Base-by-base conservation (phyloP, 192 early-diverging fungal genomes). In the Spizellomyces sp. region DNA sequence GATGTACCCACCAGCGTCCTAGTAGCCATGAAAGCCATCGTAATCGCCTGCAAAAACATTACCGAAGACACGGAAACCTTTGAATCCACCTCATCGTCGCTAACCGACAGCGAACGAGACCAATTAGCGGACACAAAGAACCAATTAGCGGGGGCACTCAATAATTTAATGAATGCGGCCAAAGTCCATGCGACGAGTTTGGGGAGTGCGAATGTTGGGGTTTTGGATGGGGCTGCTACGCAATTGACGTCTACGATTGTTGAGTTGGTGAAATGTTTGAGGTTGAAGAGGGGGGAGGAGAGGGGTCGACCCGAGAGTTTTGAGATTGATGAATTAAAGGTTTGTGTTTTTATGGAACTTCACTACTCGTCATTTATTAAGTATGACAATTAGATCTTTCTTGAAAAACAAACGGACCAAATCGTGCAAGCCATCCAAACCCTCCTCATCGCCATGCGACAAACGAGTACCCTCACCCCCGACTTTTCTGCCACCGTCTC, bases 1-100 rank as follows among this genome's bases (percentile, higher is more conserved):
- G 89, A 92, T 17, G 80, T 84, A 45, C 87, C 91, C 43, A 80
- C 93, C 2, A 75, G 73, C 41, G 93, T 96, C 0, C 75, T 98
- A 46, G 80, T 90, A 42, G 86, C 93, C n/a, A 94, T 95, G 91
- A 89, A 90, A 64, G 76, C 90, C 6, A 88, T 97, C 47, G 91
- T 94, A 42, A 83, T 90, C 45, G 84, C 93, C 0, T 96, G 95
- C 81, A 89, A 90, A 55, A 81, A 85, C 62, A 91, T 98, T 54
- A 91, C 89, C 0, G 92, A 93, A 47, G 93, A 98, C 54, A 86
- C 92, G 8, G 90, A 94, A 45, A 78, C 77, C 9, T 90, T 90
- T 58, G 82, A 83, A 66, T 69, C 54, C 22, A 72, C 70, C 5
- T 44, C 67, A 5, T 50, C 63, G 48, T 80, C 75, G 14, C 78